Evolutionary conservation across 2,329 filamentous ascomycete genomes (phyloP), one percentile per base, ranked within the genome.

Genomic region (Neofusicoccum parvum): DNA sequence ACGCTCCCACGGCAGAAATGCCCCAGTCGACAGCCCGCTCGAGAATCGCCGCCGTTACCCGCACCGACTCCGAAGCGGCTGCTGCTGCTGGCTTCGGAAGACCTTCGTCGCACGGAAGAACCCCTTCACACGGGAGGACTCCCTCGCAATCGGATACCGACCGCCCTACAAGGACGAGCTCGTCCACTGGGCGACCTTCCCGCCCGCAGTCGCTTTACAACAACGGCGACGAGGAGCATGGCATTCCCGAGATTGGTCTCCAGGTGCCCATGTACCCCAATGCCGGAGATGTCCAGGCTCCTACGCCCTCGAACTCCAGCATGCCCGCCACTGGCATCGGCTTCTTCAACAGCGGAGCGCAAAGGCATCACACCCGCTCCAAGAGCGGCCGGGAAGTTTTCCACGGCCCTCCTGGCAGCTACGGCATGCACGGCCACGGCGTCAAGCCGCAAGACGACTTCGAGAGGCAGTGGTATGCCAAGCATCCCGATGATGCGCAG

Each of bases 281-380:
- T 75, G 92, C 95, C 49, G 95, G 95, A 68, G 94, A 98, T 75
- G 95, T 98, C 10, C 95, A 99, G 80, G 95, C 95, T 14, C 95
- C 95, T 2, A 95, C 94, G 2, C 93, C 94, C 1, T 86, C 88
- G 2, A 90, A 79, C 70, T 77, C 60, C 72, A 76, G 54, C 74
- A 76, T 76, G 68, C 76, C 54, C 75, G 68, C 76, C 46, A 71
- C 79, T 41, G 81, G 81, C 45, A 78, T 85, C 72, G 83, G 83
- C 39, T 86, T 84, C 73, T 83, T 82, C 73, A 83, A 87, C 74
- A 83, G 87, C 74, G 78, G 70, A 79, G 88, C 66, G 4, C 64
- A 68, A 67, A 91, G 94, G 73, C 81, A 85, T 68, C 81, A 83
- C 66, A 75, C 78, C 62, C 88, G 92, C 68, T 92, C 87, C 79